These are phyloP conservation scores for Russula emetica DNA, from an alignment of 768 basidiomycete species.

Conservation along the genomic window DNA sequence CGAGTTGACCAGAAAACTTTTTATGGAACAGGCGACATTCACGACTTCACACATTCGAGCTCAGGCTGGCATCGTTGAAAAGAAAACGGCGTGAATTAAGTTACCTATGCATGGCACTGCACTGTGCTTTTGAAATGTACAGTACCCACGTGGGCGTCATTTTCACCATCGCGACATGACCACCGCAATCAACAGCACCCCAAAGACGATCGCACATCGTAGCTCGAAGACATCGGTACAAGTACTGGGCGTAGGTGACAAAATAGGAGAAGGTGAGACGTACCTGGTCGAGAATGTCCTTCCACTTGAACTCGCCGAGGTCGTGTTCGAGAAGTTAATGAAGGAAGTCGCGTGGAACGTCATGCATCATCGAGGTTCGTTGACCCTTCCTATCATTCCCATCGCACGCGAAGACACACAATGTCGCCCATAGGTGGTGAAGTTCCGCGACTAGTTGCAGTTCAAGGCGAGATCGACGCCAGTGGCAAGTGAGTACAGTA, in stretches of 20 bases:
- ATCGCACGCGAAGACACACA: not conserved
- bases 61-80: too few relatives aligned
- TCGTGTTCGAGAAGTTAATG: constrained; percentile 54
- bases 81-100: too few relatives aligned
- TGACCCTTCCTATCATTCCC: not conserved
- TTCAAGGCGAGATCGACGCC: constrained; percentile 48
- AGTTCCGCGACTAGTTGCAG: constrained; percentile 62
- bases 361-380: constrained; percentile 72
- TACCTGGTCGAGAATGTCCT: constrained; percentile 56
- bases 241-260: constrained; percentile 32
- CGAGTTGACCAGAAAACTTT: too few relatives aligned
- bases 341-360: constrained; percentile 66
- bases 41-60: too few relatives aligned
- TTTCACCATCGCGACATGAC: not conserved
- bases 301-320: constrained; percentile 49
- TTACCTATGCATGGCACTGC: too few relatives aligned
- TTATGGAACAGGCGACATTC: too few relatives aligned
- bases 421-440: constrained; percentile 53
- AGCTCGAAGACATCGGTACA: constrained; percentile 6
- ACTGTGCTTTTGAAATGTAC: too few relatives aligned
- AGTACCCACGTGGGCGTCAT: too few relatives aligned
- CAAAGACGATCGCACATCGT: not conserved
- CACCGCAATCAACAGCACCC: not conserved
- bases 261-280: constrained; percentile 65
- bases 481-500: constrained; percentile 47